A percentile compares a stretch with the other conserved stretches of the same genome.
Evolutionary conservation across 179 eudicot species (phyloP).

Genomic region (Silene coronaria): DNA sequence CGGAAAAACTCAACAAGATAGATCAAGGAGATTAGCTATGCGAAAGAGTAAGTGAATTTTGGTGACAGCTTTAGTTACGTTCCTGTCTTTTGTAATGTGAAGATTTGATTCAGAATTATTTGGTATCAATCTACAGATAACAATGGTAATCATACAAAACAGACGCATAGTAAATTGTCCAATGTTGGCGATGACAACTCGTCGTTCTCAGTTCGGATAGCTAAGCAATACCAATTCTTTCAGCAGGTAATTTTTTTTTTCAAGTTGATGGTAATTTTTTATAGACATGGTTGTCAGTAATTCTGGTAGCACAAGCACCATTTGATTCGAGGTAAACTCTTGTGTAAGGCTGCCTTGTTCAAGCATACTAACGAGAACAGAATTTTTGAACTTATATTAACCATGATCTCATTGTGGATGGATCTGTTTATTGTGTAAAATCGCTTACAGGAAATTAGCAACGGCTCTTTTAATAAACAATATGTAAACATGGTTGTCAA

Average conservation of each 20-base stretch:
- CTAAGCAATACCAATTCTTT: constrained; percentile 23
- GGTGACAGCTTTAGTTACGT: background rate
- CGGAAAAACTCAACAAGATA: background rate
- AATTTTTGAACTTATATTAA: too few relatives aligned
- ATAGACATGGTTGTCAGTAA: too few relatives aligned
- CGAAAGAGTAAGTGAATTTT: constrained; percentile 11
- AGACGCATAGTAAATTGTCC: background rate
- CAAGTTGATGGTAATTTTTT: background rate
- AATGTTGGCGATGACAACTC: constrained; percentile 1
- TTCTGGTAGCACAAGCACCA: too few relatives aligned
- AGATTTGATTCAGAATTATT: background rate
- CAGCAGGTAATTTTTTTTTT: constrained; percentile 18
- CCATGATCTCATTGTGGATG: too few relatives aligned
- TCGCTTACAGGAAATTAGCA: too few relatives aligned
- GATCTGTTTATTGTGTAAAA: too few relatives aligned
- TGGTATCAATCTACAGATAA: constrained; percentile 9
- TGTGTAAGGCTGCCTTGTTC: too few relatives aligned
- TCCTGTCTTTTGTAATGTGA: background rate
- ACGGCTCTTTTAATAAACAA: too few relatives aligned
- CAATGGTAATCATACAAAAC: constrained; percentile 8
- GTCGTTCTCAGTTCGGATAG: constrained; percentile 21
- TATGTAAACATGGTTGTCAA: too few relatives aligned
- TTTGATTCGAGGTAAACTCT: too few relatives aligned
- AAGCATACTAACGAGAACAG: too few relatives aligned
- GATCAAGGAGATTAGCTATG: background rate